Base-by-base conservation (phyloP, 768 basidiomycete genomes). In the Rhizopogon vesiculosus region DNA sequence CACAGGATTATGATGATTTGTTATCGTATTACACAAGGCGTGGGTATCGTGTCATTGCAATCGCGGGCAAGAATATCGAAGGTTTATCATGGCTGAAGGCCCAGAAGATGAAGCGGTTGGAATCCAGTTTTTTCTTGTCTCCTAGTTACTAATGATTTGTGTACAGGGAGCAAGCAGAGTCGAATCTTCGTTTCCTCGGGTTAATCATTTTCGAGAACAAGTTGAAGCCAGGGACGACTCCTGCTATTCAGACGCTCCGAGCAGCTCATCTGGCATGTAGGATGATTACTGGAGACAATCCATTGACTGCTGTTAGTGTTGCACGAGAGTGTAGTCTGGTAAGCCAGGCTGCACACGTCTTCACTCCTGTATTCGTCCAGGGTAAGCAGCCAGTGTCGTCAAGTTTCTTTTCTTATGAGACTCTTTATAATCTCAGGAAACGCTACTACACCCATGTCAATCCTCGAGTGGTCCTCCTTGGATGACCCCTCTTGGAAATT, bases 261-360 rank as follows among this genome's bases (percentile, higher is more conserved):
- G 78, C 81, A 2, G 97, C 97, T 1, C 93, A 98, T 72, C 73
- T 99, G 39, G 90, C 93, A 18, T 95, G 93, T 64, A 80, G 95
- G 60, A 98, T 99, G 97, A 95, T 97, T 50, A 99, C 97, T 0
- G 97, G 97, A 9, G 97, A 99, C 66, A 99, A 99, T 60, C 87
- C 94, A 33, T 77, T 97, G 41, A 99, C 97, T 6, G 97, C 96
- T 5, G 90, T 98, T 63, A 97, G 94, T 61, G 96, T 99, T 39
- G 97, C 94, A 1, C 78, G 95, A 56, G 97, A 99, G 72, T 98
- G 96, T 61, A 83, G 82, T 42, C 74, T 99, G 54, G 86, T 98
- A 62, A 89, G 84, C 57, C 90, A 91, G 60, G 87, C 91, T 16
- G 90, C 89, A 0, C 87, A 95, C 64, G 87, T 98, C 13, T 99